Conservation (phyloP, 2,329 filamentous ascomycete genomes). For the Leptographium galeiforme region DNA sequence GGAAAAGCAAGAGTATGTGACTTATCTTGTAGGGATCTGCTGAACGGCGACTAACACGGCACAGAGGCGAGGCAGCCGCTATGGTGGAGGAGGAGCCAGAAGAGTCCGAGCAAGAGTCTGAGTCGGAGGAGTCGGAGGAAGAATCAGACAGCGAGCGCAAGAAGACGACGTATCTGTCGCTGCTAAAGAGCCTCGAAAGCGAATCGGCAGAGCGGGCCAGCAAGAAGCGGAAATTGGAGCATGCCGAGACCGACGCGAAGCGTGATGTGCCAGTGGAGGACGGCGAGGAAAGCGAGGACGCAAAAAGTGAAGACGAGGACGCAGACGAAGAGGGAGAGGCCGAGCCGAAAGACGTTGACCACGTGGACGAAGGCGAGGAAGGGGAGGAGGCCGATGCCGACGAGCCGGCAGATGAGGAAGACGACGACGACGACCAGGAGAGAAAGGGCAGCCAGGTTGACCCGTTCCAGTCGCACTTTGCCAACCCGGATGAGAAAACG, state of each 20-base stretch:
- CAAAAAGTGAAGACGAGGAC: background rate
- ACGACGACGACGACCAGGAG: slow-evolving; percentile 36
- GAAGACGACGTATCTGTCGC: slow-evolving; percentile 35
- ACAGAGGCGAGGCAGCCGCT: slow-evolving; percentile 25
- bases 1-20: slow-evolving; percentile 28
- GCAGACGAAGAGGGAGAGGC: slow-evolving; percentile 8
- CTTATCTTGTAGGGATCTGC: slow-evolving; percentile 1
- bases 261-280: background rate
- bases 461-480: slow-evolving; percentile 73
- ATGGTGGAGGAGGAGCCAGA: slow-evolving; percentile 28
- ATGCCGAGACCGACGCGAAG: slow-evolving; percentile 14
- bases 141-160: slow-evolving; percentile 3
- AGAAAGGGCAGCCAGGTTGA: slow-evolving; percentile 38
- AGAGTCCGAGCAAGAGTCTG: background rate
- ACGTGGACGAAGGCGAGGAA: slow-evolving; percentile 8
- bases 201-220: slow-evolving; percentile 26
- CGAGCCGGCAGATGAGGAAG: slow-evolving; percentile 20
- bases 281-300: slow-evolving; percentile 3
- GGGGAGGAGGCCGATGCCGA: slow-evolving; percentile 34
- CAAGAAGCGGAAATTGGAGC: slow-evolving; percentile 45
- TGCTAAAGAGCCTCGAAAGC: slow-evolving; percentile 44
- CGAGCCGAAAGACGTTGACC: slow-evolving; percentile 16
- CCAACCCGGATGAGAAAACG: slow-evolving; percentile 47
- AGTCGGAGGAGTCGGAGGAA: background rate
- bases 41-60: slow-evolving; percentile 23